Conservation (phyloP, 2,329 filamentous ascomycete genomes). For the Lachnellula occidentalis region DNA sequence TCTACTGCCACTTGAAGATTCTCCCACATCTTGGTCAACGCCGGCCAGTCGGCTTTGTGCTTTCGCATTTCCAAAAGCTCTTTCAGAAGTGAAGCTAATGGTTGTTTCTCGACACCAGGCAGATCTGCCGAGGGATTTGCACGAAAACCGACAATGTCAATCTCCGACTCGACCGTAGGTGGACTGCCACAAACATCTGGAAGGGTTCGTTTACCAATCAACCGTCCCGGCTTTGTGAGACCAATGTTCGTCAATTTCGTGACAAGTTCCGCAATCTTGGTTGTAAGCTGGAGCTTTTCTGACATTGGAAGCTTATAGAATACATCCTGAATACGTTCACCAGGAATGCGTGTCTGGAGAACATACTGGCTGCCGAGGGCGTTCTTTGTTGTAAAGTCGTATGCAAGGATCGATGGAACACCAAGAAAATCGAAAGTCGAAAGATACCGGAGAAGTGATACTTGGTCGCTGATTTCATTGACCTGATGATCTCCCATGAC, state of each 20-base stretch:
- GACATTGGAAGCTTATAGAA: constrained; percentile 8
- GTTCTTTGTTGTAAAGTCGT: constrained; percentile 16
- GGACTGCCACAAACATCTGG: background rate
- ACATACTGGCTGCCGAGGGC: constrained; percentile 10
- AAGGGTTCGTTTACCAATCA: background rate
- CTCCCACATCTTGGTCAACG: background rate
- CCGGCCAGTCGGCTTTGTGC: background rate
- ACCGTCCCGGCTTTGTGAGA: constrained; percentile 4
- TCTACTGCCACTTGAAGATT: background rate
- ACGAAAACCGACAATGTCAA: constrained; percentile 6
- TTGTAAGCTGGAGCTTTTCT: constrained; percentile 15
- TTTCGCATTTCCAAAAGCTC: constrained; percentile 4
- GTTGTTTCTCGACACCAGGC: background rate
- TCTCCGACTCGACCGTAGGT: background rate
- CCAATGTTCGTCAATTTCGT: constrained; percentile 6
- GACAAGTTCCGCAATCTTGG: constrained; percentile 6
- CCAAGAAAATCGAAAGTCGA: constrained; percentile 1
- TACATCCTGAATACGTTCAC: background rate
- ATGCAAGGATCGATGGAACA: constrained; percentile 8
- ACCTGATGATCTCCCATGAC: background rate
- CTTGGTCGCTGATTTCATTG: constrained; percentile 12
- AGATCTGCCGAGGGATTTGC: constrained; percentile 1
- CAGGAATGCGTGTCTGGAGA: constrained; percentile 14
- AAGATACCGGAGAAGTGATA: constrained; percentile 9
- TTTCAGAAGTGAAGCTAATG: background rate